Base-by-base conservation (phyloP, 352 stramenopile genomes). In the Phytopythium mirpurense region DNA sequence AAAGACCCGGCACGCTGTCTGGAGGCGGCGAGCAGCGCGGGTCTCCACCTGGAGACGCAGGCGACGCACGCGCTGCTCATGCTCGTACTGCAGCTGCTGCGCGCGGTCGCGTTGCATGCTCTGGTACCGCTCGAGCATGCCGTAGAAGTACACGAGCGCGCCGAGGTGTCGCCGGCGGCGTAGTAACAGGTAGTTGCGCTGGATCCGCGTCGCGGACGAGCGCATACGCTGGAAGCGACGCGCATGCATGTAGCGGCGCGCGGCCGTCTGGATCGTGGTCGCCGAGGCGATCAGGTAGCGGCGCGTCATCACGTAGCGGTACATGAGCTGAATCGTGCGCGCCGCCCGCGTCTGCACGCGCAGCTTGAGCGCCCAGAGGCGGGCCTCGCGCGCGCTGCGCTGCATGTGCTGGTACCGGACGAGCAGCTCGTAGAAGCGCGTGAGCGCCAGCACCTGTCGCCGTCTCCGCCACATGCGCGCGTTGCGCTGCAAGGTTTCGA, bases 111-210 rank as follows among this genome's bases (percentile, higher is more conserved):
- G 35, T 18, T 72, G 51, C 56, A 78, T 61, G 6, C 57, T 64
- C 24, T 65, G 62, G 51, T 72, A 77, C 21, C 31, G 12, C 23
- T 63, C 29, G 1, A 81, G 57, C 63, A 71, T 61, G 15, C 35
- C 42, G 19, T 54, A 59, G 36, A 84, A 84, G 32, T 23, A 37
- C 21, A 69, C 21, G 21, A 84, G 44, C 3, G 51, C 70, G 12
- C 27, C 37, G 18, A 81, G 45, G 21, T 79, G 70, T 52, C 34
- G 47, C 27, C 65, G 64, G 40, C 66, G 66, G 23, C 70, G 73
- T 68, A 72, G 76, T 46, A 63, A 51, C 2, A 66, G 70, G 8
- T 73, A 47, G 38, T 73, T 81, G 11, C 54, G 61, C 59, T 82
- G 73, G 16, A 82, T 46, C 31, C 67, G 21, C 21, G 46, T 50